phyloP scores from a whole-genome alignment of 2,329 filamentous ascomycete species.

The Claviceps cyperi region DNA sequence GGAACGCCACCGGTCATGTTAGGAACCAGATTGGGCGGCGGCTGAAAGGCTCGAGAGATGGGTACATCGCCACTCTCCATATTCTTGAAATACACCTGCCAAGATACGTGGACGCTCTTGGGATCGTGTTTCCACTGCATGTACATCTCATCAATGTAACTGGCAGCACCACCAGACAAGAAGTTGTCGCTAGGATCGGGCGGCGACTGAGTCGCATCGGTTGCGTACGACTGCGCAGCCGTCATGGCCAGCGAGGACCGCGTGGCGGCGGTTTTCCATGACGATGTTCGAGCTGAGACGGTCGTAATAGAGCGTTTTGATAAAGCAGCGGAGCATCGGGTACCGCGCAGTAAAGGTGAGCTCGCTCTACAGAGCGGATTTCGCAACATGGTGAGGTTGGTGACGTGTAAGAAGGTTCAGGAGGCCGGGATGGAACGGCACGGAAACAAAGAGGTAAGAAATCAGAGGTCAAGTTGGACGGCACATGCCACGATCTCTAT shows the following conservation, averaged over 20 bases:
- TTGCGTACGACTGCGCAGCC: constrained; percentile 38
- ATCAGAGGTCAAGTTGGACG: constrained; percentile 9
- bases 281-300: constrained; percentile 23
- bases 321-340: constrained; percentile 30
- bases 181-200: constrained; percentile 89
- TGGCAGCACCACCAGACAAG: constrained; percentile 89
- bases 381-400: constrained; percentile 50
- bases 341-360: constrained; percentile 44
- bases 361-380: constrained; percentile 51
- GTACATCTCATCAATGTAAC: constrained; percentile 99
- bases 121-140: constrained; percentile 93
- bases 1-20: constrained; percentile 66
- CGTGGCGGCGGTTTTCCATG: constrained; percentile 29
- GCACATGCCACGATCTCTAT: constrained; percentile 19
- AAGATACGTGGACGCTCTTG: constrained; percentile 87
- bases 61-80: constrained; percentile 98
- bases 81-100: constrained; percentile 99
- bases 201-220: constrained; percentile 34
- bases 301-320: constrained; percentile 29
- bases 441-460: constrained; percentile 7
- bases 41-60: constrained; percentile 90
- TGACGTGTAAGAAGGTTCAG: constrained; percentile 5
- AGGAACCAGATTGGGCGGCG: constrained; percentile 82
- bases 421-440: constrained; percentile 5
- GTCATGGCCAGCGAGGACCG: constrained; percentile 36